phyloP scores from a whole-genome alignment of 306 rosid genomes.

The Acacia melanoxylon region DNA sequence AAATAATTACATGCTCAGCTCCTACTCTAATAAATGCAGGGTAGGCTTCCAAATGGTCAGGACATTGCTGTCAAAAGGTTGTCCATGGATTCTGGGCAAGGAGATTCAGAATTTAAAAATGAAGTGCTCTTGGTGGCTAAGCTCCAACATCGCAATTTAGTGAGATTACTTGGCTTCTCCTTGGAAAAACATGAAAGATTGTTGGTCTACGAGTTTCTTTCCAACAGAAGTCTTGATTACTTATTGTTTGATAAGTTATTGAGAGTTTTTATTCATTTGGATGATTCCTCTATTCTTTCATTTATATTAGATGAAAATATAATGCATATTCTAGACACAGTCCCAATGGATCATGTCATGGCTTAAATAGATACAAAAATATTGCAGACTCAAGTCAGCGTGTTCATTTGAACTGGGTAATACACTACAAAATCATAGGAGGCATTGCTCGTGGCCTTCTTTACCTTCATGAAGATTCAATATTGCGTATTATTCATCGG shows the following conservation, averaged over 20 bases:
- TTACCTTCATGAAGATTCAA: background rate
- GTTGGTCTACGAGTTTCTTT: background rate
- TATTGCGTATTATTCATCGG: background rate
- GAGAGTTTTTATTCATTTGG: too few relatives aligned
- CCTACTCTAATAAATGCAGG: background rate
- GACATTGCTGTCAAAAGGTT: too few relatives aligned
- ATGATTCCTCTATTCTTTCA: too few relatives aligned
- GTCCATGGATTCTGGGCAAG: too few relatives aligned
- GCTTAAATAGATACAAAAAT: background rate
- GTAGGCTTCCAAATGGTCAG: too few relatives aligned
- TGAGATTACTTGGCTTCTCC: background rate
- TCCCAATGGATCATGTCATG: background rate
- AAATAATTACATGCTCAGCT: background rate
- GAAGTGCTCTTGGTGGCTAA: background rate
- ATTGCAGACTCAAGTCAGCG: background rate
- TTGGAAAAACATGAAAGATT: background rate
- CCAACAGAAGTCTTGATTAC: background rate
- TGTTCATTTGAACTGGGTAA: background rate
- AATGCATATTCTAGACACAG: too few relatives aligned
- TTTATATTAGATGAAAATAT: too few relatives aligned
- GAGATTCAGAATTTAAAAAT: background rate
- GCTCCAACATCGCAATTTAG: background rate
- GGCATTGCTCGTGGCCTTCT: background rate
- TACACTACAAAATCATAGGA: background rate
- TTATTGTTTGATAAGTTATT: too few relatives aligned